A percentile compares a stretch with the other conserved stretches of the same genome.
Conservation (phyloP, 2,329 filamentous ascomycete genomes). For the Penicillium digitatum region DNA sequence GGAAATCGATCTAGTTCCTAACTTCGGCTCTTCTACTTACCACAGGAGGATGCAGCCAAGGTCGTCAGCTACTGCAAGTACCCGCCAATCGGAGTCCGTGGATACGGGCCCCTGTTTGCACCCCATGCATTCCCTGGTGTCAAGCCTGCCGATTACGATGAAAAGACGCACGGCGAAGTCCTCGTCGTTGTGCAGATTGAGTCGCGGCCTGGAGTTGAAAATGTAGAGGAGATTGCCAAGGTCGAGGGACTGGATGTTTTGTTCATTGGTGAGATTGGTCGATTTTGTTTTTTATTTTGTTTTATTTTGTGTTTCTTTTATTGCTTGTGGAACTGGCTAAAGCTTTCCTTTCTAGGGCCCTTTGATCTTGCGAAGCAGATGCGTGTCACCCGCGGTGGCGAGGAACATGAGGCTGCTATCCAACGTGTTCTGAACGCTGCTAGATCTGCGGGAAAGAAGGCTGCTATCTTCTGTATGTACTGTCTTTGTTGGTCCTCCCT, state of each 20-base stretch:
- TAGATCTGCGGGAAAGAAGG: slow-evolving; percentile 37
- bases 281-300: background rate
- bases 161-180: slow-evolving; percentile 31
- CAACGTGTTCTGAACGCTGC: slow-evolving; percentile 35
- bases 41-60: slow-evolving; percentile 28
- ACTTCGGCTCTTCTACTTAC: background rate
- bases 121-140: slow-evolving; percentile 30
- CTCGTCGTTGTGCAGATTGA: slow-evolving; percentile 43
- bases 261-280: slow-evolving; percentile 33
- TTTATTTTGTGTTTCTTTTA: too few species aligned
- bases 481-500: background rate
- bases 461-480: slow-evolving; percentile 42
- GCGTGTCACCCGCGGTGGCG: slow-evolving; percentile 33
- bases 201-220: slow-evolving; percentile 40
- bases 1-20: background rate
- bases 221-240: slow-evolving; percentile 44
- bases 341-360: slow-evolving; percentile 20
- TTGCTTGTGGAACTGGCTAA: background rate
- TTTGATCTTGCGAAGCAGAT: slow-evolving; percentile 41
- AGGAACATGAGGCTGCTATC: slow-evolving; percentile 42
- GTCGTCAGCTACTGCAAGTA: slow-evolving; percentile 33
- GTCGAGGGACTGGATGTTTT: slow-evolving; percentile 42
- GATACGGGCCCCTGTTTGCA: slow-evolving; percentile 37
- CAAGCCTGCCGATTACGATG: slow-evolving; percentile 32
- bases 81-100: slow-evolving; percentile 31